A percentile compares a stretch with the other conserved stretches of the same genome.
Conservation (phyloP, 2,329 filamentous ascomycete species). For the Capronia epimyces region DNA sequence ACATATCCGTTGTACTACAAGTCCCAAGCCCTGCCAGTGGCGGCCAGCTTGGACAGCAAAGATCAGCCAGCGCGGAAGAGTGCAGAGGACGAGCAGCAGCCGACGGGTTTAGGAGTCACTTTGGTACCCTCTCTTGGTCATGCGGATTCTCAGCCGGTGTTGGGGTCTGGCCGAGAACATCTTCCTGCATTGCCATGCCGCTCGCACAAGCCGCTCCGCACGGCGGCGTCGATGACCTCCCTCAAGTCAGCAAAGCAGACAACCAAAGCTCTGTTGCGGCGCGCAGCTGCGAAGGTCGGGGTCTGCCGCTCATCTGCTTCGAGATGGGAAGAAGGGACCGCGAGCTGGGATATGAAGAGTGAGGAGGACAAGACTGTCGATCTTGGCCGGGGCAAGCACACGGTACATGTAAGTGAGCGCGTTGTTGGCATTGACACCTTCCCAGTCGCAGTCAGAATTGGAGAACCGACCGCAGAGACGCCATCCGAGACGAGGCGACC, state of each 20-base stretch:
- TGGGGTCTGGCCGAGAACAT: not conserved
- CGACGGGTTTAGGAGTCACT: not conserved
- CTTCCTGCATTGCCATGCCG: not conserved
- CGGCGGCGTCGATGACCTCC: not conserved
- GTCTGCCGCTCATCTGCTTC: not conserved
- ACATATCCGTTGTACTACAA: constrained; percentile 1
- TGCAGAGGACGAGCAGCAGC: no score
- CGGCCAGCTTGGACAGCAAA: not conserved
- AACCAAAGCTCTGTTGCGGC: not conserved
- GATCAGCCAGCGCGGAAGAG: not conserved
- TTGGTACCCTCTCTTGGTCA: not conserved
- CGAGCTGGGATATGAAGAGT: not conserved
- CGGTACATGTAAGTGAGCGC: not conserved
- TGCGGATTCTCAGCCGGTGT: not conserved
- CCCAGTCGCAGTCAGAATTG: not conserved
- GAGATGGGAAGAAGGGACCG: not conserved
- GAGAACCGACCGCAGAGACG: not conserved
- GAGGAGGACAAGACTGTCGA: not conserved
- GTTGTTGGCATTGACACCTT: not conserved
- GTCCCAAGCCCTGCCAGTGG: not conserved
- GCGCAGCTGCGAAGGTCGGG: not conserved
- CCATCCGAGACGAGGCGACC: no score
- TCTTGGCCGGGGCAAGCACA: not conserved
- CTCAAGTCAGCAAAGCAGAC: not conserved
- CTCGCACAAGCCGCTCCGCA: not conserved